Conservation (phyloP, 1,284 basidiomycete genomes). For the Neolentinus lepideus region DNA sequence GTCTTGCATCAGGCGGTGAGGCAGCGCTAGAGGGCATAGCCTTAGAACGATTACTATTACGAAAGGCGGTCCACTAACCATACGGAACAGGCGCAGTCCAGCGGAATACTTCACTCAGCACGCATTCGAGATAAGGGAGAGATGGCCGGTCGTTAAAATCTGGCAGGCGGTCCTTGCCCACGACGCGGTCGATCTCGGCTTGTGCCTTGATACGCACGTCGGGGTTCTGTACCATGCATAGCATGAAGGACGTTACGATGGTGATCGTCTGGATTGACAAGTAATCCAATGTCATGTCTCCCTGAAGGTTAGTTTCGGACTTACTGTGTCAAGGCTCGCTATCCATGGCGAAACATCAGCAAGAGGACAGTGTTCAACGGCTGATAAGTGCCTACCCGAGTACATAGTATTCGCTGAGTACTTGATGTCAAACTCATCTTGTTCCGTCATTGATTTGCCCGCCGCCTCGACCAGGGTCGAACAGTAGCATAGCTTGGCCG, state of each 20-base stretch:
- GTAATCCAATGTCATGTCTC: background rate
- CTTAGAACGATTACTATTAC: background rate
- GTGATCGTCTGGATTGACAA: constrained; percentile 26
- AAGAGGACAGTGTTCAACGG: background rate
- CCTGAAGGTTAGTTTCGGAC: constrained; percentile 10
- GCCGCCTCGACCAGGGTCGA: constrained; percentile 14
- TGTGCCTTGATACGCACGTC: constrained; percentile 31
- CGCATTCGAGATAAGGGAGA: constrained; percentile 31
- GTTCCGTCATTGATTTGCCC: constrained; percentile 14
- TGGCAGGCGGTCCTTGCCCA: constrained; percentile 29
- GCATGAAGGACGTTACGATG: constrained; percentile 28
- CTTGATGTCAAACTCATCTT: constrained; percentile 52
- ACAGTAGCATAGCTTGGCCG: background rate
- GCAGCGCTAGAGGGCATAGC: constrained; percentile 16
- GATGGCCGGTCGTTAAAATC: constrained; percentile 28
- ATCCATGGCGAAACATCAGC: background rate
- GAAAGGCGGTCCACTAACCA: constrained; percentile 6
- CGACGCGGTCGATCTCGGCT: constrained; percentile 31
- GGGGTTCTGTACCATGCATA: constrained; percentile 33
- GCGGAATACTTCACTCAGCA: constrained; percentile 31
- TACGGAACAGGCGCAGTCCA: constrained; percentile 16
- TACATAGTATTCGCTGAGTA: constrained; percentile 77
- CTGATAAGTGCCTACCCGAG: constrained; percentile 12
- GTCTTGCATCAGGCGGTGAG: constrained; percentile 26
- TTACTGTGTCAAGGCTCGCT: constrained; percentile 54